Percentiles rank a stretch among this genome's conserved stretches.
These are phyloP conservation scores for Plasmodium coatneyi DNA, from an alignment of 169 alveolate species.

Conservation along the genomic window DNA sequence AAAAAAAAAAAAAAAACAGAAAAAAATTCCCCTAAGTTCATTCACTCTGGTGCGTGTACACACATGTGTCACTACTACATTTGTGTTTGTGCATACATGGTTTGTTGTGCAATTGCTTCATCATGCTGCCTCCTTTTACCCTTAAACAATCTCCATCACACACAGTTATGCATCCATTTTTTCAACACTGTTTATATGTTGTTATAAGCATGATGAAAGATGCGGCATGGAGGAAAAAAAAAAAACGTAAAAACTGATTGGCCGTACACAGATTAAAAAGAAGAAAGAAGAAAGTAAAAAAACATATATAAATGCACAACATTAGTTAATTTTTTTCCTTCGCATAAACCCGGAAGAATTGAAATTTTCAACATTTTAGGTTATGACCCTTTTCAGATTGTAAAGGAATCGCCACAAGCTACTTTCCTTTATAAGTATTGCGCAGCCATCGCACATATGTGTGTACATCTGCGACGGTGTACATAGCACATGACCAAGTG, in stretches of 20 bases:
- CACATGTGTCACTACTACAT: neutral
- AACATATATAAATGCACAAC: neutral
- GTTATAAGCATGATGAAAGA: neutral
- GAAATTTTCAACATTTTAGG: neutral
- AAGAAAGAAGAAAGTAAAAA: no score
- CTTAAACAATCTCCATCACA: no score
- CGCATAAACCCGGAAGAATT: neutral
- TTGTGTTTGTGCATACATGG: neutral
- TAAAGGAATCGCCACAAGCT: neutral
- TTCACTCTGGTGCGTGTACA: no score
- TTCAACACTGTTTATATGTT: neutral
- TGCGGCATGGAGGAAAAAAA: neutral
- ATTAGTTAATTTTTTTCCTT: neutral
- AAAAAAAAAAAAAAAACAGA: no score
- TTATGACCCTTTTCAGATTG: neutral
- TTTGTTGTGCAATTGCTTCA: neutral
- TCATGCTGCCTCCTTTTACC: neutral
- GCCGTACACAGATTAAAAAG: no score
- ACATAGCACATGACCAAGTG: neutral
- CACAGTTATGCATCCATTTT: neutral
- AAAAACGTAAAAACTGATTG: neutral
- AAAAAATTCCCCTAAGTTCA: no score
- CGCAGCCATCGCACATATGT: neutral
- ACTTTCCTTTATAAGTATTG: neutral
- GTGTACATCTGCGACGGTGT: neutral